Percentiles rank a stretch among this genome's conserved stretches.
These are phyloP conservation scores for Erythrobasidium hasegawianum DNA, from an alignment of 1,284 basidiomycete species.

Conservation along the genomic window DNA sequence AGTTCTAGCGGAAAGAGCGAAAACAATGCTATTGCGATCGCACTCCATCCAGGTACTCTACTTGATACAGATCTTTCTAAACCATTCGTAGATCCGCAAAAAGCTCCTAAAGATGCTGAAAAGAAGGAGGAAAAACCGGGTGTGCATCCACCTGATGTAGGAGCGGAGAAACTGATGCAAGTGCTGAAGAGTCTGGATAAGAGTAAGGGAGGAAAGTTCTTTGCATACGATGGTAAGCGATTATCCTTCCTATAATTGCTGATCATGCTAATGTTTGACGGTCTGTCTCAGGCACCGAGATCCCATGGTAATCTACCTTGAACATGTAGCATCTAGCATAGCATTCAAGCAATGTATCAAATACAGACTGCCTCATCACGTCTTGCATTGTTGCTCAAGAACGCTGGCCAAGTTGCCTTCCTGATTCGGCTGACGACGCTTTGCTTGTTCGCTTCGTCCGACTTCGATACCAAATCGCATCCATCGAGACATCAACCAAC, in stretches of 20 bases:
- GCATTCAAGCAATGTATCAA: background rate
- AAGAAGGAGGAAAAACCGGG: conserved; percentile 41
- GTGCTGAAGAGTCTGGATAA: conserved; percentile 55
- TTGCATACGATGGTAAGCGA: conserved; percentile 64
- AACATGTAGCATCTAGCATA: background rate
- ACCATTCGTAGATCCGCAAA: conserved; percentile 42
- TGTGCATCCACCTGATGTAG: conserved; percentile 54
- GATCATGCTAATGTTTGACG: conserved; percentile 59
- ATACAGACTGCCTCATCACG: background rate
- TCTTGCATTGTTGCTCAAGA: no score
- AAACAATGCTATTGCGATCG: conserved; percentile 41
- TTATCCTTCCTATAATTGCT: conserved; percentile 58
- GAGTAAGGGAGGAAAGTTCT: conserved; percentile 61
- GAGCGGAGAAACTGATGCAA: conserved; percentile 58
- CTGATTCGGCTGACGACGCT: background rate
- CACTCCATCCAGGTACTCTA: conserved; percentile 46
- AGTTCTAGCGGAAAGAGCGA: conserved; percentile 1
- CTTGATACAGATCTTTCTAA: conserved; percentile 45
- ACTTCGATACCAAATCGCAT: background rate
- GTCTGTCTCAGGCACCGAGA: conserved; percentile 39
- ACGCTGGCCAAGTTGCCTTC: background rate
- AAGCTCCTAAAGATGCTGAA: conserved; percentile 38
- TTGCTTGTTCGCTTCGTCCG: background rate
- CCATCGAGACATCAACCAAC: background rate
- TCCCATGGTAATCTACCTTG: conserved; percentile 38